Base-by-base conservation (phyloP, 495 filamentous ascomycete species). In the Lophiostoma macrostomum region DNA sequence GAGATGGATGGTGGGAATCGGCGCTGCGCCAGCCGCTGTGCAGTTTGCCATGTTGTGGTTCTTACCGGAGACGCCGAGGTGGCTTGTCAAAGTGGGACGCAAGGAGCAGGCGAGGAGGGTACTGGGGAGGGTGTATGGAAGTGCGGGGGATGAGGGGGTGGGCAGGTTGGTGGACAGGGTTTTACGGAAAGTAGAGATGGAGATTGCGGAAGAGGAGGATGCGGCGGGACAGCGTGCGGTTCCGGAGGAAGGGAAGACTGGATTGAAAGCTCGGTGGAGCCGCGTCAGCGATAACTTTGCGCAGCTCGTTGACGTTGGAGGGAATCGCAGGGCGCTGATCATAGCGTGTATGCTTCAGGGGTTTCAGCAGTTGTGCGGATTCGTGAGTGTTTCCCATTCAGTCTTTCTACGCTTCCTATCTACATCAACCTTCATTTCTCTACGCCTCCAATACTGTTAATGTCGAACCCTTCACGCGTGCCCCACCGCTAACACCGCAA, bases 1-100 rank as follows among this genome's bases (percentile, higher is more conserved):
- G 91, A 73, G 90, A 49, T 94, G 86, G 82, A 87, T 94, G 76
- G 88, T 96, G 0, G 91, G 91, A 0, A 70, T 96, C 8, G 91
- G 91, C 2, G 88, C 85, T 22, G 45, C 83, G 40, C 91, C 91
- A 0, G 90, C 90, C 5, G 70, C 80, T 3, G 49, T 88, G 6
- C 90, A 95, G 66, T 77, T 80, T 29, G 60, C 74, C 0, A 66
- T 90, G 19, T 70, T 95, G 51, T 46, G 79, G 2, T 64, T 79
- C 32, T 79, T 95, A 75, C 89, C 90, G 0, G 91, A 96, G 68
- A 90, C 85, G 5, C 91, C 91, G 29, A 75, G 91, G 19, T 95
- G 88, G 88, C 74, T 95, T 37, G 81, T 91, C 0, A 84, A 86
- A 61, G 80, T 75, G 4, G 84, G 81, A 0, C 69, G 73, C 49